Conservation (phyloP, 805 yeast species). For the Scheffersomyces lignosus region DNA sequence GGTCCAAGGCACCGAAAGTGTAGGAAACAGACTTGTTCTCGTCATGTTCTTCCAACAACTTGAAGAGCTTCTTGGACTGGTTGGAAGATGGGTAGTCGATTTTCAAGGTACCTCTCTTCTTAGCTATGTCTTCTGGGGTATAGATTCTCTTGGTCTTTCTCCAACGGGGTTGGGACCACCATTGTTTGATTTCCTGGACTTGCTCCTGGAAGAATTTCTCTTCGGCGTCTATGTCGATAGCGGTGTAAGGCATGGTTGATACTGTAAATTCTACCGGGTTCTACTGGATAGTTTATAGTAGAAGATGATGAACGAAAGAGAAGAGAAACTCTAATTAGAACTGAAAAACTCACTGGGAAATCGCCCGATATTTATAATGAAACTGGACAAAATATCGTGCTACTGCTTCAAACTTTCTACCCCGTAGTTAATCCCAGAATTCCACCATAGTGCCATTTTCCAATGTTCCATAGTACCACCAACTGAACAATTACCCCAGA, state of each 20-base stretch:
- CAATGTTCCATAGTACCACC: no score
- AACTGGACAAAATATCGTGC: background rate
- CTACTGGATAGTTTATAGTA: no score
- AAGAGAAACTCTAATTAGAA: no score
- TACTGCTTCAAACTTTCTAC: no score
- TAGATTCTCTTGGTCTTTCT: constrained; percentile 81
- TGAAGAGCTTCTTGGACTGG: constrained; percentile 81
- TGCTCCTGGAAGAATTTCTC: constrained; percentile 65
- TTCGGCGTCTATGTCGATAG: constrained; percentile 60
- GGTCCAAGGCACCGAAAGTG: constrained; percentile 96
- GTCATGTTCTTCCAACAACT: constrained; percentile 70
- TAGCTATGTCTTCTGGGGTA: constrained; percentile 84
- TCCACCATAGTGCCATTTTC: no score
- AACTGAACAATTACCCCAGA: no score
- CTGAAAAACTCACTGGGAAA: no score
- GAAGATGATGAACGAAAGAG: no score
- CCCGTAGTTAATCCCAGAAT: no score
- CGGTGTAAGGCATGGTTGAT: constrained; percentile 53
- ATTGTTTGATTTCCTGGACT: constrained; percentile 69
- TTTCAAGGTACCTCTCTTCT: constrained; percentile 79
- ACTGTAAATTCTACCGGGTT: no score
- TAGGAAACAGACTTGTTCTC: constrained; percentile 70
- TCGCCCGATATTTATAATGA: background rate
- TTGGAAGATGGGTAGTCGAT: constrained; percentile 72
- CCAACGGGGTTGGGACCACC: constrained; percentile 98